Percentiles rank a stretch among this genome's conserved stretches.
phyloP scores from a whole-genome alignment of 2,329 filamentous ascomycete species.

The Xylariaceae sp. region DNA sequence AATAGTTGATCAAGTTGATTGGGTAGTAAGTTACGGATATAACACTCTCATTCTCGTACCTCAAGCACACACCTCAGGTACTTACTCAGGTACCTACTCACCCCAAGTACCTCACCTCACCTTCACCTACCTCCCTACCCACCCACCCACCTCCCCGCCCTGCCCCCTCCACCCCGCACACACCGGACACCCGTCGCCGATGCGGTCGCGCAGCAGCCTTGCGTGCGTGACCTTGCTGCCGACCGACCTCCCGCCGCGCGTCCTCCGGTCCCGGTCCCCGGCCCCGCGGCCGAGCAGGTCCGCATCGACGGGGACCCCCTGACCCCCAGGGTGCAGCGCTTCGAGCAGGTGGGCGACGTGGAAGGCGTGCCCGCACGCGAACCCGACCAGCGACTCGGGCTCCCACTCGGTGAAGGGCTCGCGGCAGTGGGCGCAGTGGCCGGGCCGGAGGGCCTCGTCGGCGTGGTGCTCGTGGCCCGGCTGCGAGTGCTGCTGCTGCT shows the following conservation, averaged over 20 bases:
- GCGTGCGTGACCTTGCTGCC: constrained; percentile 85
- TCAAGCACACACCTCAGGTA: too few species aligned
- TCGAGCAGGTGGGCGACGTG: constrained; percentile 66
- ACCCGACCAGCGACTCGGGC: constrained; percentile 67
- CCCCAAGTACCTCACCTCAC: too few species aligned
- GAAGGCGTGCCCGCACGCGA: constrained; percentile 76
- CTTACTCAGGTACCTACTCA: too few species aligned
- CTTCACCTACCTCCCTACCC: background rate
- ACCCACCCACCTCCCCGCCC: constrained; percentile 12
- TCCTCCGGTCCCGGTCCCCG: constrained; percentile 33
- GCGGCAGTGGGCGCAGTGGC: constrained; percentile 52
- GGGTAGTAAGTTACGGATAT: too few species aligned
- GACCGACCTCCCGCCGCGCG: constrained; percentile 54
- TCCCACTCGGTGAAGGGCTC: constrained; percentile 54
- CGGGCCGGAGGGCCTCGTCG: constrained; percentile 35
- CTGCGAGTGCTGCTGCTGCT: constrained; percentile 15
- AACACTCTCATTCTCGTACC: too few species aligned
- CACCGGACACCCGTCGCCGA: constrained; percentile 58
- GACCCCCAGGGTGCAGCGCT: constrained; percentile 33
- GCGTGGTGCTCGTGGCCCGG: constrained; percentile 22
- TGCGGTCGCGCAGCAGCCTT: constrained; percentile 63
- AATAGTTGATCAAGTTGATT: too few species aligned
- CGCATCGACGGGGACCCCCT: background rate
- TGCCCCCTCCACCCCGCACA: constrained; percentile 35
- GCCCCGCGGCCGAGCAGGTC: constrained; percentile 16